Conservation (phyloP, 306 rosid species). For the Styphnolobium japonicum region DNA sequence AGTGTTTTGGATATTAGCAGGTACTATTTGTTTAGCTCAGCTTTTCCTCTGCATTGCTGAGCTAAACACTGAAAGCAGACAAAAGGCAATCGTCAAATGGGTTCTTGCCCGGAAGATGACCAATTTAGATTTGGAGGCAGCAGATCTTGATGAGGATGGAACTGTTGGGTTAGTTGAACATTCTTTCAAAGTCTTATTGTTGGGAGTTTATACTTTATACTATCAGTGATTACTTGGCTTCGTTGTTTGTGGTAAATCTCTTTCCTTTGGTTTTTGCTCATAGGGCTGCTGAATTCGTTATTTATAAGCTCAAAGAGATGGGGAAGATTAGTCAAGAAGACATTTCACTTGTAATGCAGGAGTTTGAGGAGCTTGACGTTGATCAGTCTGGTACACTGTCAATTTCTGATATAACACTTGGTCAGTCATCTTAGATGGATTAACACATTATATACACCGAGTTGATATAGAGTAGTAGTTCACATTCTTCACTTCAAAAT, state of each 20-base stretch:
- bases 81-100: slow-evolving; percentile 49
- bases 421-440: slow-evolving; percentile 33
- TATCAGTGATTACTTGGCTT: not conserved
- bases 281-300: slow-evolving; percentile 56
- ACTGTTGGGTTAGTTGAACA: slow-evolving; percentile 43
- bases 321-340: slow-evolving; percentile 58
- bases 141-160: slow-evolving; percentile 72
- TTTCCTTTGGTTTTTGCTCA: not conserved
- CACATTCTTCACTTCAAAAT: not conserved
- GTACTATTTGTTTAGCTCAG: slow-evolving; percentile 76
- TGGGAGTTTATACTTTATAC: not conserved
- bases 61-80: slow-evolving; percentile 65
- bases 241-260: not conserved
- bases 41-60: slow-evolving; percentile 74
- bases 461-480: not conserved
- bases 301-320: slow-evolving; percentile 65
- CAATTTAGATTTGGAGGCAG: slow-evolving; percentile 67
- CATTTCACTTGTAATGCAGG: slow-evolving; percentile 45
- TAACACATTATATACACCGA: not conserved
- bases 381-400: slow-evolving; percentile 65
- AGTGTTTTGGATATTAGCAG: slow-evolving; percentile 69
- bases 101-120: slow-evolving; percentile 64
- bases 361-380: slow-evolving; percentile 65
- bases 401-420: slow-evolving; percentile 40
- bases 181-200: not conserved